Conservation (phyloP, 148 eudicot species). For the Camellia sinensis region DNA sequence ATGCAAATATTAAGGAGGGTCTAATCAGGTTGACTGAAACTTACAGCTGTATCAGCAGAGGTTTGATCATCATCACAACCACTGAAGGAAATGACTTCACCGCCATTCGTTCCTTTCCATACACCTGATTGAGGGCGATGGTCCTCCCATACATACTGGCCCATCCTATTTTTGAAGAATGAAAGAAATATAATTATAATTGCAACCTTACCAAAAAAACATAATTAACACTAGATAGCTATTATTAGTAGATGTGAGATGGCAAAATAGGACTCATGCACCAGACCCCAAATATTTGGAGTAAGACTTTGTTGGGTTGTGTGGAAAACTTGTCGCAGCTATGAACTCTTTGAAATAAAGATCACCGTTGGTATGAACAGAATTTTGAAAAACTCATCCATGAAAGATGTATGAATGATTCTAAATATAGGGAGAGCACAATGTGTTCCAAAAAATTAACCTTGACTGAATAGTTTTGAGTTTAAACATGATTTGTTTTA, state of each 20-base stretch:
- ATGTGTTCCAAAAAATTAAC: neutral
- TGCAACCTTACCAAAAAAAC: neutral
- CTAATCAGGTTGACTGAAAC: conserved; percentile 22
- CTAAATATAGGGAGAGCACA: neutral
- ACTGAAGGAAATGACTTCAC: conserved; percentile 93
- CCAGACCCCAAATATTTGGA: too few species aligned
- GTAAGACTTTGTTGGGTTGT: too few species aligned
- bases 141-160: conserved; percentile 92
- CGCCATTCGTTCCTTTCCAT: conserved; percentile 93
- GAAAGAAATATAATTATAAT: conserved; percentile 3
- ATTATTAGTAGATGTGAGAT: too few species aligned
- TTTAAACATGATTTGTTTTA: neutral
- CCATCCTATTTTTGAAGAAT: conserved; percentile 49
- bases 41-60: conserved; percentile 94
- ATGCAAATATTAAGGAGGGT: neutral
- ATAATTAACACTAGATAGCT: neutral
- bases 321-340: neutral
- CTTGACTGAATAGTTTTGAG: neutral
- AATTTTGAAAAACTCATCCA: neutral
- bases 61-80: conserved; percentile 98
- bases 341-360: neutral
- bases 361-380: neutral
- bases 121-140: conserved; percentile 90
- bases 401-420: neutral
- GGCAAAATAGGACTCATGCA: neutral